Base-by-base conservation (phyloP, 2,329 filamentous ascomycete genomes). In the Pseudophaeomoniella oleicola region DNA sequence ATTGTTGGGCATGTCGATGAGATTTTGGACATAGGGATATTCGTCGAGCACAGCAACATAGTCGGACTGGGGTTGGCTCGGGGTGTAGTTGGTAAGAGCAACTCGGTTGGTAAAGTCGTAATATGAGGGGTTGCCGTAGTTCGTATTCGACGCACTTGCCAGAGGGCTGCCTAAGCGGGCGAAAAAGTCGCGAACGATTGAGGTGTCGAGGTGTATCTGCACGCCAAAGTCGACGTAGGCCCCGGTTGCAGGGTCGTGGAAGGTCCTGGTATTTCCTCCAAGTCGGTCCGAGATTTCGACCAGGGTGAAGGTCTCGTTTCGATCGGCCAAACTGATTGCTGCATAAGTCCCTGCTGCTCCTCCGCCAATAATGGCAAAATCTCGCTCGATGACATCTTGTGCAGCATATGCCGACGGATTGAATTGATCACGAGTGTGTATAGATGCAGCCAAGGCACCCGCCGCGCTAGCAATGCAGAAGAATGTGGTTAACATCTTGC, bases 1-100 rank as follows among this genome's bases (percentile, higher is more conserved):
- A 4, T 56, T 53, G 11, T 52, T 44, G 0, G 64, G 59, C 0
- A 67, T 50, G 15, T 65, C 60, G 39, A 65, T 35, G 13, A n/a
- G n/a, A 67, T 5, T 65, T 65, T 51, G 44, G 5, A 59, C 36
- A 29, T 50, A 53, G 0, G 55, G 49, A 39, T 57, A 60, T 32
- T 55, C 48, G 33, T 42, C 37, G 2, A 58, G 37, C 30, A 56
- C 44, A 4, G 37, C 46, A 0, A 36, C 41, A 31, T 38, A 40
- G 30, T 36, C 32, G 13, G 38, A 32, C 29, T 50, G 39, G 9
- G 30, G 15, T 5, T 42, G 29, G 4, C 53, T 54, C 9, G 13
- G 9, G 33, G 17, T 19, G 17, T 14, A 14, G 33, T 35, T 19
- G 5, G 33, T 14, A 14, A 14, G n/a, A 9, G 17, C n/a, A 16